Base-by-base conservation (phyloP, 2,329 filamentous ascomycete genomes). In the Didymella lethalis region DNA sequence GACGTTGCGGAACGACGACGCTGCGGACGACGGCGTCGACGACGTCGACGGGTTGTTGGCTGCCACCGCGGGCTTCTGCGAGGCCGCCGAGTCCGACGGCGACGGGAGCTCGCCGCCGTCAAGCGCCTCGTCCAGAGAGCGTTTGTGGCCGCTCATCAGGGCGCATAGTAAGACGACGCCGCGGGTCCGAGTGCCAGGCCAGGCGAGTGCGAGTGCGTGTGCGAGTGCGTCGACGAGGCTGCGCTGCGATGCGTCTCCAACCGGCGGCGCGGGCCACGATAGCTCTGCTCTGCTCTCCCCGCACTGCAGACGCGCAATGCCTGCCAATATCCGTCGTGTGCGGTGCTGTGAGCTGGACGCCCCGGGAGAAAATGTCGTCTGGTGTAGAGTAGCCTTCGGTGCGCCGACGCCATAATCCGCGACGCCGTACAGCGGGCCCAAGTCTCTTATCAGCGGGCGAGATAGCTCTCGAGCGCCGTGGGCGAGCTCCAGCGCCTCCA, bases 1-100 rank as follows among this genome's bases (percentile, higher is more conserved):
- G 64, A 98, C 94, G 76, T 79, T 79, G 65, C 77, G 77, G 66
- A 79, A 79, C 60, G 77, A 78, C 14, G 52, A 44, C 16, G 38
- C 48, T 8, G 51, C 34, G 10, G 36, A 40, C 14, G 49, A 38
- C 14, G 50, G 12, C 16, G 10, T 20, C 2, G 23, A 23, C 23
- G 23, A 2, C 2, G 23, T 23, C 1, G 23, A 23, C 23, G 23
- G 23, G 23, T 23, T 23, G 23, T 23, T 2, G 2, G 72, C 66
- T 48, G 71, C 66, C 16, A 25, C 38, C 3, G 67, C 28, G 36
- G 72, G 67, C 68, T 75, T 76, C 48, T 59, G 63, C 38, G 63
- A 64, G 52, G 64, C 61, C 11, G 64, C 52, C 36, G 70, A 68
- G 47, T 67, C 68, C 14, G 66, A 63, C 31, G 73, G 73, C 54